Evolutionary conservation across 441 rosid species (phyloP), one percentile per base, ranked within the genome.

Genomic region (Biscutella auriculata): DNA sequence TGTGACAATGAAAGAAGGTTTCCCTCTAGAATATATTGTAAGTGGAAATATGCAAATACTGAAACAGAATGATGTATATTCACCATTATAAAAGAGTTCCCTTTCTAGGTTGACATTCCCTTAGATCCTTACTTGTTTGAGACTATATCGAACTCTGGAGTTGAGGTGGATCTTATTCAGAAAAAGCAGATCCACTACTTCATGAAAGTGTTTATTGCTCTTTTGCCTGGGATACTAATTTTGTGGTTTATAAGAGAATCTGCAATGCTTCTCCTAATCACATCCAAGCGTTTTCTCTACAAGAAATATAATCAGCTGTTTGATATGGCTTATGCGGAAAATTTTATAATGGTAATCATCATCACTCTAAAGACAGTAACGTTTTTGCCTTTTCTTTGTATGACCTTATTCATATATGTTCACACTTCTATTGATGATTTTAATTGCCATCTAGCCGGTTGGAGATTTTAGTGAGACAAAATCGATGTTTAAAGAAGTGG

Each of bases 1-100:
- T 73, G 82, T 92, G 53, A 88, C 94, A 8, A 88, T 92, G 98
- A 92, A 84, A 63, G 96, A 88, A 84, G 98, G 96, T 52, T 88
- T 88, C 77, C 98, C 96, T 23, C 59, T 85, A 37, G 98, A 92
- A 83, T 92, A 84, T 77, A 63, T 84, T 54, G 98, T 92, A 78
- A 82, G 98, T 76, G 16, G 32, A 49, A 6, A 1, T 13, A 51
- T 62, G 49, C 65, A 10, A 53, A 45, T 57, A 28, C 19, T 59
- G 29, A 58, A 46, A 14, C 17, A 26, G 57, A 43, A 50, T 55
- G 60, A 62, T 73, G 14, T 48, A n/a, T 58, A 63, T 49, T 45
- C 17, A 42, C 72, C 64, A 68, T 46, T 61, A 19, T 14, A 4
- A 23, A 68, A 67, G 69, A 37, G 11, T 37, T n/a, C 12, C 14